Percentiles rank a stretch among this genome's conserved stretches.
These are phyloP conservation scores for Lithospermum erythrorhizon DNA, from an alignment of 257 asterid genomes.

Conservation along the genomic window DNA sequence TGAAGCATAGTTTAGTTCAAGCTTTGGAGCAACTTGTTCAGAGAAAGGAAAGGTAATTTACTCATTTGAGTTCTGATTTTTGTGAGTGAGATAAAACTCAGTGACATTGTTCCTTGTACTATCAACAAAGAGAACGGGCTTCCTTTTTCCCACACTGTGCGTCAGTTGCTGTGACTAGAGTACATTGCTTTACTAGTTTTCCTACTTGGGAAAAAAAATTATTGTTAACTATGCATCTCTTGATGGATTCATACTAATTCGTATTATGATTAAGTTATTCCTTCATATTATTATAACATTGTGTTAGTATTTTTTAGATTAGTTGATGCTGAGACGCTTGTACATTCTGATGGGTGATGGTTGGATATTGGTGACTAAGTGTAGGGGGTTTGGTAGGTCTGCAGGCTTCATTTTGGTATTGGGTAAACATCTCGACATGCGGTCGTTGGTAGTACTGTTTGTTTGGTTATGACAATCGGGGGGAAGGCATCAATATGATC, in stretches of 20 bases:
- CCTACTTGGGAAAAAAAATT: not conserved
- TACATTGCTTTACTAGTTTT: too few relatives aligned
- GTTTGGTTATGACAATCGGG: not conserved
- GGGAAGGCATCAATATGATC: not conserved
- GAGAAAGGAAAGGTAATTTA: constrained; percentile 72
- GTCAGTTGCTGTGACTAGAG: not conserved
- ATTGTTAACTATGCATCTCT: not conserved
- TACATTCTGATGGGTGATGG: not conserved
- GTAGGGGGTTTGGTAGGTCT: too few relatives aligned
- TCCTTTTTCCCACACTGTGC: not conserved
- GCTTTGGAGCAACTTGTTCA: constrained; percentile 97
- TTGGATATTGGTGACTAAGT: not conserved
- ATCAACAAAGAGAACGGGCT: not conserved
- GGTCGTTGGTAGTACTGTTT: too few relatives aligned
- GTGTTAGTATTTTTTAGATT: not conserved
- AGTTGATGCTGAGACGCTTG: not conserved
- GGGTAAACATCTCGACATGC: not conserved
- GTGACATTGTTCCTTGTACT: too few relatives aligned
- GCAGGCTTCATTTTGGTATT: not conserved
- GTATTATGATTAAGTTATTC: not conserved
- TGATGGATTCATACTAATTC: not conserved
- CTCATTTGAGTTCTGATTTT: not conserved
- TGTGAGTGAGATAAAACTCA: not conserved
- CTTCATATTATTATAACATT: not conserved
- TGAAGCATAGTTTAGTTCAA: constrained; percentile 95